Evolutionary conservation across 495 filamentous ascomycete genomes (phyloP), one percentile per base, ranked within the genome.

Genomic region (Xylaria bambusicola): DNA sequence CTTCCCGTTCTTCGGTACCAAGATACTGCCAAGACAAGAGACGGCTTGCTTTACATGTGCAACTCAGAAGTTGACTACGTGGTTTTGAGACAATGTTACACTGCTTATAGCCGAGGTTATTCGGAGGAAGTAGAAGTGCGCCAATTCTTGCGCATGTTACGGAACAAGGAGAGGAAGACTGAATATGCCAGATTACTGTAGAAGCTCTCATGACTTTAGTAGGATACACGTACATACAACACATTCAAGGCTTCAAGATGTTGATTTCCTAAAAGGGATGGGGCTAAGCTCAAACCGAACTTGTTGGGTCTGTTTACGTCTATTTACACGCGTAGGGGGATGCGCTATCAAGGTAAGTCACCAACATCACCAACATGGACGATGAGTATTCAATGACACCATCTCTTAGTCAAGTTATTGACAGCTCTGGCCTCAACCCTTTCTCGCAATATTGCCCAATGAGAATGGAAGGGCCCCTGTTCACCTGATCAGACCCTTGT

Each of bases 401-500:
- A 71, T 66, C 65, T 63, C 52, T 58, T 38, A 51, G 62, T 75
- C 73, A 73, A 73, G 73, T 73, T 78, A 72, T 69, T 69, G 48
- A 67, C 66, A 71, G 54, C 66, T n/a, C n/a, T 64, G 71, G 67
- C 62, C 67, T 56, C 64, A 62, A 62, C 59, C n/a, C 45, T 64
- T 66, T 71, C 64, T 72, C 62, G 63, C 51, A 52, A 44, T 42
- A 18, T 58, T 33, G 55, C 26, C 76, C 76, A 79, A 77, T 79
- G 52, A 38, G 58, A 44, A 27, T 49, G 48, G 15, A 57, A 64
- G 68, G 55, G 68, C 61, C 73, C 76, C 55, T 73, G 73, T 27
- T 46, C 61, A 64, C 58, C 75, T 70, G 70, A 72, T 67, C 9
- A 52, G 13, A 40, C 41, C 70, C 72, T 71, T 62, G 67, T 60